These are phyloP conservation scores for Tetramitus jugosus DNA, from an alignment of 208 protist genomes.

Conservation along the genomic window DNA sequence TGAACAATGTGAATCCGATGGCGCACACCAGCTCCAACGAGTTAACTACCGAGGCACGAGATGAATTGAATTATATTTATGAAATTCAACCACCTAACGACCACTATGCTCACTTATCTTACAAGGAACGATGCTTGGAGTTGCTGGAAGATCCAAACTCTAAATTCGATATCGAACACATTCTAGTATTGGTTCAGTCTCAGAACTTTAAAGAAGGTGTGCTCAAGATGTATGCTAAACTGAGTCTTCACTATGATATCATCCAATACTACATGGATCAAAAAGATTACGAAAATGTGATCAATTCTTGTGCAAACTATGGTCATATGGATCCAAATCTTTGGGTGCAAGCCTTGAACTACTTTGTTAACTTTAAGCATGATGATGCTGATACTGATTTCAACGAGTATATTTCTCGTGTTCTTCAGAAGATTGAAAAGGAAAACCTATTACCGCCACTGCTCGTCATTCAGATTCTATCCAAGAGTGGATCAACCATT, in stretches of 20 bases:
- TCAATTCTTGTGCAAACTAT: conserved; percentile 52
- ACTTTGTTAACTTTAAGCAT: conserved; percentile 63
- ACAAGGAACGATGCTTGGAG: conserved; percentile 46
- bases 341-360: conserved; percentile 75
- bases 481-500: conserved; percentile 36
- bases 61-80: not conserved
- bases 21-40: not conserved
- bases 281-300: conserved; percentile 48
- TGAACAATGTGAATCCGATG: not conserved
- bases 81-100: not conserved
- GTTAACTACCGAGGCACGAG: not conserved
- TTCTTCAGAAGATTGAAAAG: conserved; percentile 65
- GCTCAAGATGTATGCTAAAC: conserved; percentile 67
- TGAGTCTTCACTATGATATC: conserved; percentile 64
- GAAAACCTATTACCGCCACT: conserved; percentile 76
- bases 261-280: conserved; percentile 75
- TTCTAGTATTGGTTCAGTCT: conserved; percentile 70
- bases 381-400: conserved; percentile 32
- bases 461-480: conserved; percentile 73
- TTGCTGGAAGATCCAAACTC: conserved; percentile 52
- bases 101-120: not conserved
- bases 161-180: conserved; percentile 76
- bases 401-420: conserved; percentile 43
- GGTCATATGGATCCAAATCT: conserved; percentile 42
- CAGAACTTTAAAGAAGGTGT: conserved; percentile 73